Conservation (phyloP, 768 basidiomycete genomes). For the Russula compacta region DNA sequence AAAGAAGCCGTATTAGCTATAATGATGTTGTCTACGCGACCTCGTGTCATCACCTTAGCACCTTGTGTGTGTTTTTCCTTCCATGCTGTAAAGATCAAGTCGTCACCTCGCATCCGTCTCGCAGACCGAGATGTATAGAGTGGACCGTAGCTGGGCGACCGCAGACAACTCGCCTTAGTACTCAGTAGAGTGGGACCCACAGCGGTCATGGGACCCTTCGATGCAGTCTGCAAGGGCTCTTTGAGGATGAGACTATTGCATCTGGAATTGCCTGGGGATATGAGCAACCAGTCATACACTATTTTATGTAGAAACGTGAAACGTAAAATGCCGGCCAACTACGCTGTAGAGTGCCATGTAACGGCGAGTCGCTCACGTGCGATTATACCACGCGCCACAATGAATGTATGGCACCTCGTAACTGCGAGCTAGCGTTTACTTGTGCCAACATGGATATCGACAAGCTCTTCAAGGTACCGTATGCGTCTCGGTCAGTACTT, state of each 20-base stretch:
- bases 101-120: not conserved
- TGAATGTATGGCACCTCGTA: not conserved
- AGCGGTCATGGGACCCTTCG: not conserved
- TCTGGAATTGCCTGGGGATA: not conserved
- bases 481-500: not conserved
- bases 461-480: conserved; percentile 38
- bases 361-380: conserved; percentile 1
- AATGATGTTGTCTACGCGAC: not conserved
- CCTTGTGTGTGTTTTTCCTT: not conserved
- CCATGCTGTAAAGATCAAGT: not conserved
- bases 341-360: not conserved
- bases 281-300: not conserved
- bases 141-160: not conserved
- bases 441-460: conserved; percentile 37
- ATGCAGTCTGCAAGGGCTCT: too few species aligned
- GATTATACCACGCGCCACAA: not conserved
- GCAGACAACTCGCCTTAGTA: not conserved
- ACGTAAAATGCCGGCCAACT: too few species aligned
- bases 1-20: conserved; percentile 63
- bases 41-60: too few species aligned
- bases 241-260: not conserved
- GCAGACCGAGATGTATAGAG: not conserved
- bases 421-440: not conserved
- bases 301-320: too few species aligned
- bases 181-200: not conserved